Conservation (phyloP, 495 filamentous ascomycete genomes). For the Aspergillus sclerotiicarbonarius region DNA sequence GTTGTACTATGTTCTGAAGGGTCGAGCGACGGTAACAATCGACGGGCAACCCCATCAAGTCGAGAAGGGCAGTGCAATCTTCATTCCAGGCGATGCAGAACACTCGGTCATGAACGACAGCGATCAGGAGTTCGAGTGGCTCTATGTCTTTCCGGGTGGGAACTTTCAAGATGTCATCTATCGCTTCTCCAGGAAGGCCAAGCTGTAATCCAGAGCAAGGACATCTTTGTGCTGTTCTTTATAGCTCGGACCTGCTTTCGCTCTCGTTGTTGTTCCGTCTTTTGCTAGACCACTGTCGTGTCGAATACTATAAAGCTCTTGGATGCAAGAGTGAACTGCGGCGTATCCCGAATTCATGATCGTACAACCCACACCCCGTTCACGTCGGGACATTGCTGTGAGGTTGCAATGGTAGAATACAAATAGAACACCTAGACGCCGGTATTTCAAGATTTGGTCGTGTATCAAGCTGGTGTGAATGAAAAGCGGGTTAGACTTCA, state of each 20-base stretch:
- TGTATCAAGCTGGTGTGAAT: no score
- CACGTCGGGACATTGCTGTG: no score
- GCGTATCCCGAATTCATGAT: no score
- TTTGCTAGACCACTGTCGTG: no score
- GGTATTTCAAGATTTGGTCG: no score
- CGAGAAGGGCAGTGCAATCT: conserved; percentile 27
- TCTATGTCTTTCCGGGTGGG: conserved; percentile 37
- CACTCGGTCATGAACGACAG: conserved; percentile 35
- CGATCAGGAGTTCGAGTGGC: conserved; percentile 24
- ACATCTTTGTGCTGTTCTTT: background rate
- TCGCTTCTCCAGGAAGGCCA: conserved; percentile 20
- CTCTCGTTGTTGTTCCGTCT: background rate
- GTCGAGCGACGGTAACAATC: conserved; percentile 27
- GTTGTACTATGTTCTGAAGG: conserved; percentile 38
- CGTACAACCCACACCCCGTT: no score
- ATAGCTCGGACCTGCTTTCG: background rate
- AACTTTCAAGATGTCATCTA: conserved; percentile 36
- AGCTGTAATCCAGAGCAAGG: background rate
- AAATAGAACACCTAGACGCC: no score
- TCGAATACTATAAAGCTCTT: no score
- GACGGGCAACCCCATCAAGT: conserved; percentile 25
- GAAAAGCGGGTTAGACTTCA: no score
- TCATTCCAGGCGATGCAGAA: conserved; percentile 36
- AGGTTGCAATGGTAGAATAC: no score
- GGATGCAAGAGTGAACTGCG: no score